Base-by-base conservation (phyloP, 164 flowering plant genomes). In the Sedum album region DNA sequence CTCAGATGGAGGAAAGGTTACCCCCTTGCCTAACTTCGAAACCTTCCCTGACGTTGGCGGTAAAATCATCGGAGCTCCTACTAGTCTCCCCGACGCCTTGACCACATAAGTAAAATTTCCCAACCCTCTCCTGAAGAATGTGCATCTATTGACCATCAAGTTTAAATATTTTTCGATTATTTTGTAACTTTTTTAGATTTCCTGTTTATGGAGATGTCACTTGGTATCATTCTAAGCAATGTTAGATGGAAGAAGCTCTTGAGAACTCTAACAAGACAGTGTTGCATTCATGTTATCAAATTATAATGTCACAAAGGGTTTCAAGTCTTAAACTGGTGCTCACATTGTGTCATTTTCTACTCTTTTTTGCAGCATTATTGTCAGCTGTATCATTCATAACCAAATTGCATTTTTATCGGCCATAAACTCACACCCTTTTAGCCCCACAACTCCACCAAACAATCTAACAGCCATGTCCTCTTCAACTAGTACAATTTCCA, bases 1-100 rank as follows among this genome's bases (percentile, higher is more conserved):
- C 30, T 66, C 70, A 46, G 66, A 71, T 26, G 51, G 51, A 46
- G 97, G 97, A 49, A 85, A 75, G 66, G 75, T 89, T 6, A 73
- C 65, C 38, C 38, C 38, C 7, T 35, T 3, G 5, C 38, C 38
- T 3, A 35, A 3, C 7, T 35, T 35, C 5, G 7, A 7, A 35
- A 3, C 7, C 38, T 35, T 35, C 7, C 38, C 38, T 35, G 38
- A 35, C 7, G 38, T 35, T 35, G 38, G 38, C 7, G 38, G 38
- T 35, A 35, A 35, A 35, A 35, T 35, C 38, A 7, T 35, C 7
- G 38, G 7, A 35, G 38, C 38, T 35, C 38, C 38, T 3, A 35
- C 38, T 3, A 35, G 38, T 7, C 38, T 35, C 38, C 5, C 38
- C 7, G 38, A 35, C 7, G 38, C 38, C 5, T 35, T 35, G 38